Percentiles rank a stretch among this genome's conserved stretches.
These are phyloP conservation scores for Tylopilus plumbeoviolaceoides DNA, from an alignment of 768 basidiomycete genomes.

Conservation along the genomic window DNA sequence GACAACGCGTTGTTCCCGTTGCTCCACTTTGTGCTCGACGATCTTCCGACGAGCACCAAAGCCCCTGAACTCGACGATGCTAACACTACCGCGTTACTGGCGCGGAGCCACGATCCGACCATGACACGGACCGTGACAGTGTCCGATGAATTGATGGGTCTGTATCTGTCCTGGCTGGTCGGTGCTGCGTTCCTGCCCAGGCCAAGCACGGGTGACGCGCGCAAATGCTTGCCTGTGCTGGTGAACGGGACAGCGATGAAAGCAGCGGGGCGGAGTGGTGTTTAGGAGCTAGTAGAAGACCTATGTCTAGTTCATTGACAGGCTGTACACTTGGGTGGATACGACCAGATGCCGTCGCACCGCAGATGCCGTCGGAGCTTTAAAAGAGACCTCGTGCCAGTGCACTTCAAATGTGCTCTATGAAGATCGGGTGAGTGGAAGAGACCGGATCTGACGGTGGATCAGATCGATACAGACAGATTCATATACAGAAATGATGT, in stretches of 20 bases:
- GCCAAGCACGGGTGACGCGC: conserved; percentile 38
- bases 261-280: conserved; percentile 68
- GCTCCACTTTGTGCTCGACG: conserved; percentile 95
- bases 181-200: conserved; percentile 74
- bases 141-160: conserved; percentile 70
- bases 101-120: conserved; percentile 38
- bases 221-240: conserved; percentile 49
- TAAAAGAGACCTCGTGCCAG: too few species aligned
- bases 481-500: neutral
- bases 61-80: conserved; percentile 85
- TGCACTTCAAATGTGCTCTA: too few species aligned
- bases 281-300: conserved; percentile 25
- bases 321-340: too few species aligned
- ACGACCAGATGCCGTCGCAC: too few species aligned
- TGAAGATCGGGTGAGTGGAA: too few species aligned
- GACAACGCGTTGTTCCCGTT: conserved; percentile 98
- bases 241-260: conserved; percentile 39
- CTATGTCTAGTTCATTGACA: neutral
- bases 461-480: neutral
- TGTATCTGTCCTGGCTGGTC: conserved; percentile 91
- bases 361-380: neutral
- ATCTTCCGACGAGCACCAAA: conserved; percentile 94
- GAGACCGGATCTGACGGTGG: too few species aligned
- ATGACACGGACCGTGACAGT: conserved; percentile 50
- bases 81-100: conserved; percentile 64